These are phyloP conservation scores for Amauroascus niger DNA, from an alignment of 2,329 filamentous ascomycete species.

Conservation along the genomic window DNA sequence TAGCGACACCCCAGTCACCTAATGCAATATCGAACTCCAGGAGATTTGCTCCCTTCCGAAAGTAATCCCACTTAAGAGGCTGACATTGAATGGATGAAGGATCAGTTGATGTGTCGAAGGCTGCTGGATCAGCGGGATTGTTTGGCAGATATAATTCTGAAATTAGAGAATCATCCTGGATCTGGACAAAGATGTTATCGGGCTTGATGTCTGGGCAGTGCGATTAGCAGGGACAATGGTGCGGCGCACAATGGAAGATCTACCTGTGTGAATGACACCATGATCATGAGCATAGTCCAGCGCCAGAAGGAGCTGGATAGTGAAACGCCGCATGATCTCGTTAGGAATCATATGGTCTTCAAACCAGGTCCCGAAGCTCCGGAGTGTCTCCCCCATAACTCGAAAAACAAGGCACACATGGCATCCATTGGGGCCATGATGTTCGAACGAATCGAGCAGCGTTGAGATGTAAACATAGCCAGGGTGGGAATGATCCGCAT, in stretches of 20 bases:
- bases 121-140: slow-evolving; percentile 7
- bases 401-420: slow-evolving; percentile 21
- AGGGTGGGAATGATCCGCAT: slow-evolving; percentile 4
- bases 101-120: slow-evolving; percentile 6
- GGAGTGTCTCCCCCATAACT: slow-evolving; percentile 18
- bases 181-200: slow-evolving; percentile 21
- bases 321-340: slow-evolving; percentile 10
- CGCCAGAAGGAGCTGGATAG: slow-evolving; percentile 11
- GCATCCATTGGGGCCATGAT: slow-evolving; percentile 21
- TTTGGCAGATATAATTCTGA: slow-evolving; percentile 13
- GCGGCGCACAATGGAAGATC: neutral
- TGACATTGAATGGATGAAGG: slow-evolving; percentile 6
- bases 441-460: slow-evolving; percentile 16
- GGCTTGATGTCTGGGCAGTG: slow-evolving; percentile 20
- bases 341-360: slow-evolving; percentile 8
- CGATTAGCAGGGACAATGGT: neutral
- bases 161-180: slow-evolving; percentile 13
- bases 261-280: slow-evolving; percentile 12
- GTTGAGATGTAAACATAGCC: slow-evolving; percentile 10
- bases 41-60: slow-evolving; percentile 10
- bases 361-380: slow-evolving; percentile 15
- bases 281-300: slow-evolving; percentile 7
- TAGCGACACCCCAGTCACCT: slow-evolving; percentile 23
- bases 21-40: slow-evolving; percentile 18
- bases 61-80: slow-evolving; percentile 12